phyloP scores from a whole-genome alignment of 768 basidiomycete species.

The Lactifluus subvellereus region DNA sequence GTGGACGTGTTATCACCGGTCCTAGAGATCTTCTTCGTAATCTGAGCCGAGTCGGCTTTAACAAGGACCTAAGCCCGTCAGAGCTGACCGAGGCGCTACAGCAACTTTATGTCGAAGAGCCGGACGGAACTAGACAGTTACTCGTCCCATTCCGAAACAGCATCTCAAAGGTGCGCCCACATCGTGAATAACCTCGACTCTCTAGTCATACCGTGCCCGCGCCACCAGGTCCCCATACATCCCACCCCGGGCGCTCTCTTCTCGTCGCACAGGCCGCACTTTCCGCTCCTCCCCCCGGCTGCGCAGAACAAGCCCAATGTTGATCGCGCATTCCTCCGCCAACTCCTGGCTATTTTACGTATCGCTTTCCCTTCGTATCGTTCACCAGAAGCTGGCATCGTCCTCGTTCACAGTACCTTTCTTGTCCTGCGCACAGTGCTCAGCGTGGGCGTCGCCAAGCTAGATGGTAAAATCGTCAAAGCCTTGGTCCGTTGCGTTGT shows the following conservation, averaged over 20 bases:
- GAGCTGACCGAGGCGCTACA: constrained; percentile 48
- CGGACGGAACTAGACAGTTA: constrained; percentile 56
- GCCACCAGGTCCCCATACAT: constrained; percentile 37
- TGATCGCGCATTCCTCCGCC: constrained; percentile 60
- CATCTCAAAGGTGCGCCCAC: constrained; percentile 50
- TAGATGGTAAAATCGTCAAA: constrained; percentile 87
- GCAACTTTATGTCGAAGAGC: constrained; percentile 55
- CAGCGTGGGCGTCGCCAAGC: constrained; percentile 78
- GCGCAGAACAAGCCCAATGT: constrained; percentile 52
- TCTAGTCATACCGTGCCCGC: background rate
- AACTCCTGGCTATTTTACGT: constrained; percentile 68
- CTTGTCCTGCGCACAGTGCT: constrained; percentile 81
- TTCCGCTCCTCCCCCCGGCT: constrained; percentile 49
- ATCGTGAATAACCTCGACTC: background rate
- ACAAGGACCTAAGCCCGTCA: constrained; percentile 25
- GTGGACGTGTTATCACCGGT: constrained; percentile 18
- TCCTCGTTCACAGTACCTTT: constrained; percentile 77
- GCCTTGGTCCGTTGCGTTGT: constrained; percentile 53
- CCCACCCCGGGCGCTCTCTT: constrained; percentile 49
- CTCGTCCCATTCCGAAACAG: constrained; percentile 60
- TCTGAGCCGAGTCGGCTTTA: constrained; percentile 1
- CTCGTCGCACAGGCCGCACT: constrained; percentile 46
- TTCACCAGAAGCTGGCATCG: constrained; percentile 66
- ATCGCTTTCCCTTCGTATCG: constrained; percentile 60
- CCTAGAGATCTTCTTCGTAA: constrained; percentile 16